phyloP scores from a whole-genome alignment of 257 asterid genomes.

The Agastache rugosa region DNA sequence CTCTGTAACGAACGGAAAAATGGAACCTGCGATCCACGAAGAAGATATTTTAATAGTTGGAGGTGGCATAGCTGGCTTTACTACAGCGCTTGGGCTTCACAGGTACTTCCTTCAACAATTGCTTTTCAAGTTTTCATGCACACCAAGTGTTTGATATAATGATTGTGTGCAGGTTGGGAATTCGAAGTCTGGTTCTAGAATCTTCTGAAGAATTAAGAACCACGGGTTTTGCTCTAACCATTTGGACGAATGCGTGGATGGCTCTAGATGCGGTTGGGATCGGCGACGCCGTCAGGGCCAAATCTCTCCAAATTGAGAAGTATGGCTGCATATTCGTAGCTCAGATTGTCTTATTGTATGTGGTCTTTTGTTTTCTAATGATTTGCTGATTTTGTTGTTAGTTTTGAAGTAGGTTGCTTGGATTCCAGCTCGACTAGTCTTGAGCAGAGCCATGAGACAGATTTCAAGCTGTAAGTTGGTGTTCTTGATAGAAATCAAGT shows the following conservation, averaged over 20 bases:
- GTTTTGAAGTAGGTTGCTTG: conserved; percentile 44
- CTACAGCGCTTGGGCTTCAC: conserved; percentile 69
- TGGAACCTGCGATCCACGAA: conserved; percentile 27
- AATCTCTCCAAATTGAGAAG: conserved; percentile 57
- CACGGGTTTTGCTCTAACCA: conserved; percentile 70
- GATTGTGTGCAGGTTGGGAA: conserved; percentile 54
- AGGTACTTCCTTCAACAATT: conserved; percentile 43
- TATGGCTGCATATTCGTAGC: background rate
- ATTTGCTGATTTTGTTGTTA: background rate
- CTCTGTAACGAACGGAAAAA: background rate
- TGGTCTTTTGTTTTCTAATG: background rate
- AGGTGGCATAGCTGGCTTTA: conserved; percentile 71
- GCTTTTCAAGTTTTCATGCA: too few species aligned
- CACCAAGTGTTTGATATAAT: conserved; percentile 6
- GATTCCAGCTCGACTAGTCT: conserved; percentile 42
- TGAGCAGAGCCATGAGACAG: conserved; percentile 34
- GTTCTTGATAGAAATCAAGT: background rate
- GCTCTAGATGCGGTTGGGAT: conserved; percentile 79
- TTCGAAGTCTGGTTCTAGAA: conserved; percentile 73
- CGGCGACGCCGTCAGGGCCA: conserved; percentile 59
- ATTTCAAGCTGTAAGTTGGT: conserved; percentile 41
- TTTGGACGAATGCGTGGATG: conserved; percentile 84
- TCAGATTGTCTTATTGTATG: background rate
- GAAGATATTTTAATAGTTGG: conserved; percentile 63
- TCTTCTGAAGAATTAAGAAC: conserved; percentile 68